These are phyloP conservation scores for Bacterosira constricta DNA, from an alignment of 108 stramenopile genomes.

Conservation along the genomic window DNA sequence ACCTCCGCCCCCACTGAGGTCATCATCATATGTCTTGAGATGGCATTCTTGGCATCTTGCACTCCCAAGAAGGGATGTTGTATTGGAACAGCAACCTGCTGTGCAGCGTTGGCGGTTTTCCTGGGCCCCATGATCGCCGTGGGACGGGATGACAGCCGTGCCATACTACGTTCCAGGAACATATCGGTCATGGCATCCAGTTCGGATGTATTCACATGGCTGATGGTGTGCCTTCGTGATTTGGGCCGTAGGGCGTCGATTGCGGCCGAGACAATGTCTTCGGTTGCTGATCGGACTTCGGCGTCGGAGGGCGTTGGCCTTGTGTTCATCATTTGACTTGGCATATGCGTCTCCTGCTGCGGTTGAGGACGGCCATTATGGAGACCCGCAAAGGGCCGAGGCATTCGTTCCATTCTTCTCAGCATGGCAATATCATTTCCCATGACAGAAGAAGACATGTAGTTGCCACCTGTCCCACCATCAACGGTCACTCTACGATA, in stretches of 20 bases:
- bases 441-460: too few relatives aligned
- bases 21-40: not conserved
- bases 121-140: not conserved
- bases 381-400: too few relatives aligned
- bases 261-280: not conserved
- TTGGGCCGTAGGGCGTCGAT: not conserved
- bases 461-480: too few relatives aligned
- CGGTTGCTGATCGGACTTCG: not conserved
- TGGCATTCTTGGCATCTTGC: not conserved
- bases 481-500: too few relatives aligned
- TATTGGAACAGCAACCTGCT: too few relatives aligned
- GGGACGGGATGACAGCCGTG: slow-evolving; percentile 1
- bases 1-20: not conserved
- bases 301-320: not conserved
- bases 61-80: not conserved
- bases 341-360: too few relatives aligned
- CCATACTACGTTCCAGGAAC: slow-evolving; percentile 25
- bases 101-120: not conserved
- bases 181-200: slow-evolving; percentile 37
- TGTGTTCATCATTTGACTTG: too few relatives aligned
- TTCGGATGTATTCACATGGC: not conserved
- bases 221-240: not conserved
- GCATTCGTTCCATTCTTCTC: too few relatives aligned
- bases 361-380: too few relatives aligned
- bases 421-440: too few relatives aligned